Evolutionary conservation across 2,329 filamentous ascomycete species (phyloP).

Genomic region (Diplocarpon mali): DNA sequence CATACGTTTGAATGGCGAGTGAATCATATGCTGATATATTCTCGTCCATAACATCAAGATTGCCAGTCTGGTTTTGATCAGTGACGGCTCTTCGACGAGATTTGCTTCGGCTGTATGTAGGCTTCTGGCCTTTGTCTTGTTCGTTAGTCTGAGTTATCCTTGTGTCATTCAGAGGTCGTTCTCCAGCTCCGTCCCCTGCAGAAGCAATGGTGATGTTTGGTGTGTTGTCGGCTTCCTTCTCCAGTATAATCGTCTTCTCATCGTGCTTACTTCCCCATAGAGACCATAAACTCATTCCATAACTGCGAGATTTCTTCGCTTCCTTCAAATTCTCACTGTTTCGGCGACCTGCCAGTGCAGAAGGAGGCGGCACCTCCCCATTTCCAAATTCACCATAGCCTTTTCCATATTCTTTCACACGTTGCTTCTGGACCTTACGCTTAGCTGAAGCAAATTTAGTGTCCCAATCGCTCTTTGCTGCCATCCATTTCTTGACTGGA

Average conservation of each 20-base stretch:
- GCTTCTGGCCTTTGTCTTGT: conserved; percentile 6
- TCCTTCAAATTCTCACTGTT: conserved; percentile 37
- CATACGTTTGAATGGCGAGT: conserved; percentile 32
- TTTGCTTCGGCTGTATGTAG: conserved; percentile 27
- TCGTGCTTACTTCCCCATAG: conserved; percentile 87
- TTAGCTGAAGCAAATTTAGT: conserved; percentile 58
- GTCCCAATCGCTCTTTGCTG: conserved; percentile 63
- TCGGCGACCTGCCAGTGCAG: conserved; percentile 65
- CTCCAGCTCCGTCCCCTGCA: conserved; percentile 33
- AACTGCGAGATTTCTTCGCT: conserved; percentile 51
- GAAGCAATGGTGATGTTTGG: conserved; percentile 27
- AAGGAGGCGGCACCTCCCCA: conserved; percentile 72
- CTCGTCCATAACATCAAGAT: conserved; percentile 26
- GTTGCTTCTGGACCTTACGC: conserved; percentile 59
- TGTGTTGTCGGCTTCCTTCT: conserved; percentile 38
- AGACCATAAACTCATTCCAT: conserved; percentile 74
- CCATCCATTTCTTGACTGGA: conserved; percentile 76
- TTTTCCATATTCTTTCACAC: conserved; percentile 59
- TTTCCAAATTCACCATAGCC: conserved; percentile 61
- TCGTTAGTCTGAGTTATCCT: conserved; percentile 11
- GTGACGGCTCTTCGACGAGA: conserved; percentile 37
- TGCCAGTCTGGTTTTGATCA: conserved; percentile 39
- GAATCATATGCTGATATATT: conserved; percentile 35
- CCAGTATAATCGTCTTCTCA: conserved; percentile 54
- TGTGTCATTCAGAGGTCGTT: conserved; percentile 23